Conservation (phyloP, 2,329 filamentous ascomycete species). For the Monosporascus sp. region DNA sequence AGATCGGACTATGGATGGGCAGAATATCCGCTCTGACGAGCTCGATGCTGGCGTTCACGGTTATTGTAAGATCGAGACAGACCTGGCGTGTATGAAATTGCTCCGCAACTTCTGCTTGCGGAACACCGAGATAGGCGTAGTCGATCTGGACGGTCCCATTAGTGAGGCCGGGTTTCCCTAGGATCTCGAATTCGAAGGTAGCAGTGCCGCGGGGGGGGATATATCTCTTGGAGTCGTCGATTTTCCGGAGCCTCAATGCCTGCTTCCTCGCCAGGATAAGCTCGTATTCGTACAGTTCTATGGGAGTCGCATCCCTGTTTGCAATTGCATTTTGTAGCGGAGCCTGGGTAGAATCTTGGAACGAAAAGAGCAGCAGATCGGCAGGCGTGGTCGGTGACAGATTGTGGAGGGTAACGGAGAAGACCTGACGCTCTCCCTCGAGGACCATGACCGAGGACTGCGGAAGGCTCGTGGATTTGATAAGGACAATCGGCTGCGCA, state of each 20-base stretch:
- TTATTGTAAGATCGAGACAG: slow-evolving; percentile 74
- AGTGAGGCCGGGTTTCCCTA: slow-evolving; percentile 81
- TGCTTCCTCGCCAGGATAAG: slow-evolving; percentile 70
- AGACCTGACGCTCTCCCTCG: slow-evolving; percentile 76
- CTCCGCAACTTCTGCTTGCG: slow-evolving; percentile 61
- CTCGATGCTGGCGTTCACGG: slow-evolving; percentile 88
- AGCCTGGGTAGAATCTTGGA: slow-evolving; percentile 79
- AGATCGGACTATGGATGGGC: slow-evolving; percentile 64
- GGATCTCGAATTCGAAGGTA: slow-evolving; percentile 76
- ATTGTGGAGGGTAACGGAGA: slow-evolving; percentile 78
- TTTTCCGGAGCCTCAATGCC: slow-evolving; percentile 53
- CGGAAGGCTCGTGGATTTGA: slow-evolving; percentile 71
- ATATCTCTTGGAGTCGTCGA: slow-evolving; percentile 46
- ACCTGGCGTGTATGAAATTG: slow-evolving; percentile 82
- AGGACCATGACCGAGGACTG: slow-evolving; percentile 89
- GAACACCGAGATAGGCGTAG: slow-evolving; percentile 74
- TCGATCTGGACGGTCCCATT: slow-evolving; percentile 77
- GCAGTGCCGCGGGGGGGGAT: slow-evolving; percentile 64
- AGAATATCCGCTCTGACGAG: slow-evolving; percentile 74
- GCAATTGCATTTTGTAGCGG: slow-evolving; percentile 69
- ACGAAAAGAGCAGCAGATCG: slow-evolving; percentile 82
- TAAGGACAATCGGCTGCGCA: slow-evolving; percentile 68
- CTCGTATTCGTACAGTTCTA: slow-evolving; percentile 83
- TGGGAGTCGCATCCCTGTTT: slow-evolving; percentile 70
- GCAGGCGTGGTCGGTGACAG: slow-evolving; percentile 64